Conservation (phyloP, 2,329 filamentous ascomycete genomes). For the Hypoxylon rubiginosum region DNA sequence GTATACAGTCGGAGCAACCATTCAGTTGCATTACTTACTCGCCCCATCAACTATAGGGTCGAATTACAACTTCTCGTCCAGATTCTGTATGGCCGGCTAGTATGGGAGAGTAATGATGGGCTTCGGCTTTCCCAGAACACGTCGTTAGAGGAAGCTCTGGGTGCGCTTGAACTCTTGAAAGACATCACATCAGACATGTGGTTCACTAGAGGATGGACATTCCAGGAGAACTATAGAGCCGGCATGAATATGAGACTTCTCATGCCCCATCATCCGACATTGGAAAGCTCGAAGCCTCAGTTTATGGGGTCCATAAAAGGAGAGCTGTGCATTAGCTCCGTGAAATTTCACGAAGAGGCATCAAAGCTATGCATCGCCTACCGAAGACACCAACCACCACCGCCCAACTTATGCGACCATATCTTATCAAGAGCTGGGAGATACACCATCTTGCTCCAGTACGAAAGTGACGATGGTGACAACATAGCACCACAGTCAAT, state of each 20-base stretch:
- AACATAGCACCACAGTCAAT: conserved; percentile 40
- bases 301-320: conserved; percentile 36
- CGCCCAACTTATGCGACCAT: conserved; percentile 1
- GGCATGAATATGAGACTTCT: conserved; percentile 48
- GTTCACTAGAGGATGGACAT: conserved; percentile 54
- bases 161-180: conserved; percentile 42
- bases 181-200: conserved; percentile 48
- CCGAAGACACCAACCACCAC: conserved; percentile 9
- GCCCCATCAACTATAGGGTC: conserved; percentile 26
- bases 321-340: conserved; percentile 47
- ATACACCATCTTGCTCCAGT: conserved; percentile 44
- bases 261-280: conserved; percentile 40
- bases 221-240: conserved; percentile 53
- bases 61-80: conserved; percentile 37
- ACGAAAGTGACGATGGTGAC: not conserved
- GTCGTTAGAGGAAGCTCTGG: not conserved
- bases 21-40: conserved; percentile 50
- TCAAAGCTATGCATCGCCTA: conserved; percentile 48
- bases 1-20: conserved; percentile 51
- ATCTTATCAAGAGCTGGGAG: conserved; percentile 46
- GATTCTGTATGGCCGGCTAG: conserved; percentile 7
- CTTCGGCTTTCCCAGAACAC: not conserved
- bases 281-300: not conserved
- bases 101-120: not conserved
- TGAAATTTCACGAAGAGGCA: conserved; percentile 40